Evolutionary conservation across 1,284 basidiomycete genomes (phyloP).

Genomic region (Pseudozyma pruni): DNA sequence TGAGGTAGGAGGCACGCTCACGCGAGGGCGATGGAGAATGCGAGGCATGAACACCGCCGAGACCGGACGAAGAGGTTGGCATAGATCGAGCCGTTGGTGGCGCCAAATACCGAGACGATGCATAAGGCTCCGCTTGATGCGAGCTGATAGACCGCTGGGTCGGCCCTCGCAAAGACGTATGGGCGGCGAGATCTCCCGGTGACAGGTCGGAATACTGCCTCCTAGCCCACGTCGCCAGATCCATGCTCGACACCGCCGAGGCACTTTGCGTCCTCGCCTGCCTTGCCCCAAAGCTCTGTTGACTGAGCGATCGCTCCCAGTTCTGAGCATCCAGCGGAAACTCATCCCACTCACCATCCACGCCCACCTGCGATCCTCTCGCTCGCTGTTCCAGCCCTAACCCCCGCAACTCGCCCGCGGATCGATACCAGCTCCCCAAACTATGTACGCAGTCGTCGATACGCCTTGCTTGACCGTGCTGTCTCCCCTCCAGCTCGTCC

Average conservation of each 20-base stretch:
- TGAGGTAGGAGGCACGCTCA: conserved; percentile 16
- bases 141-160: too few relatives aligned
- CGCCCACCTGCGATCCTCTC: conserved; percentile 30
- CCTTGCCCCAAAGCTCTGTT: conserved; percentile 16
- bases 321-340: conserved; percentile 45
- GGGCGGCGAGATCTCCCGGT: neutral
- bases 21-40: conserved; percentile 15
- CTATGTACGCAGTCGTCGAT: conserved; percentile 44
- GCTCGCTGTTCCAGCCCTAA: conserved; percentile 4
- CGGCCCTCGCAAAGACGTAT: too few relatives aligned
- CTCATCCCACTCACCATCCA: conserved; percentile 52
- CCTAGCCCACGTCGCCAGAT: conserved; percentile 22
- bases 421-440: conserved; percentile 44
- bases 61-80: conserved; percentile 15
- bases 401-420: conserved; percentile 20
- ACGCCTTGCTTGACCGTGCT: conserved; percentile 17
- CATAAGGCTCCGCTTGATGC: too few relatives aligned
- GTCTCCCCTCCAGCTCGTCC: conserved; percentile 24
- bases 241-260: conserved; percentile 10
- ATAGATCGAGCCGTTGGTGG: conserved; percentile 33
- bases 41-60: neutral
- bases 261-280: conserved; percentile 30
- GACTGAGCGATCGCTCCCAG: conserved; percentile 38
- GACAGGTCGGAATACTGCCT: conserved; percentile 11
- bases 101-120: conserved; percentile 15